Base-by-base conservation (phyloP, 371 early-diverging fungal genomes). In the Thermomucor indicae-seudaticae region DNA sequence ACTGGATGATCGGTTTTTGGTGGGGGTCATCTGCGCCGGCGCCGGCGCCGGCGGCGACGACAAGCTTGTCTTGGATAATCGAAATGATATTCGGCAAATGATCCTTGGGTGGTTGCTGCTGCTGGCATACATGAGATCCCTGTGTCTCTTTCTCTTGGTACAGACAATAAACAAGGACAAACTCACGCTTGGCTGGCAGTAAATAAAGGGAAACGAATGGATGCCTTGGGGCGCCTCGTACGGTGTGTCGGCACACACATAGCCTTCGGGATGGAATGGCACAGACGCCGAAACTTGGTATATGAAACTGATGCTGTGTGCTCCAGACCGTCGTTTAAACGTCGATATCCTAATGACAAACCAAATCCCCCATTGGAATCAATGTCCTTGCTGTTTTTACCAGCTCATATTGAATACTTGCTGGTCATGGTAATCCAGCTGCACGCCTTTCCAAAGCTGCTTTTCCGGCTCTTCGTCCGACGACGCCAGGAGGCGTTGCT, bases 161-260 rank as follows among this genome's bases (percentile, higher is more conserved):
- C 28, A 42, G 17, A 19, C 3, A 45, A 39, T 17, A 43, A 32
- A 27, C 2, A 24, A 27, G 25, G 19, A 12, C 8, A 29, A 24
- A 32, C 52, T 47, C 76, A 82, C 83, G 49, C 78, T 74, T 31
- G 84, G 86, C 54, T 77, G 73, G 49, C 79, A 74, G 45, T 78
- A 85, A 44, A 85, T 83, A 37, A 78, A 83, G 10, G 83, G 86
- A 49, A 85, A 85, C 1, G 86, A 85, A 43, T 81, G 78, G 23
- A 81, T 55, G 0, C 84, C 85, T 19, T 78, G 77, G 2, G 83
- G 83, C n/a, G 79, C 47, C 41, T 82, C 79, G 49, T 83, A 85
- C 0, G 75, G 62, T 1, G 67, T 63, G n/a, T 48, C 66, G 16
- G 65, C 52, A 41, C 73, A 73, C 2, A 75, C 68, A 49, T 79